A percentile compares a stretch with the other conserved stretches of the same genome.
Evolutionary conservation across 306 rosid genomes (phyloP).

Genomic region (Fagus crenata): DNA sequence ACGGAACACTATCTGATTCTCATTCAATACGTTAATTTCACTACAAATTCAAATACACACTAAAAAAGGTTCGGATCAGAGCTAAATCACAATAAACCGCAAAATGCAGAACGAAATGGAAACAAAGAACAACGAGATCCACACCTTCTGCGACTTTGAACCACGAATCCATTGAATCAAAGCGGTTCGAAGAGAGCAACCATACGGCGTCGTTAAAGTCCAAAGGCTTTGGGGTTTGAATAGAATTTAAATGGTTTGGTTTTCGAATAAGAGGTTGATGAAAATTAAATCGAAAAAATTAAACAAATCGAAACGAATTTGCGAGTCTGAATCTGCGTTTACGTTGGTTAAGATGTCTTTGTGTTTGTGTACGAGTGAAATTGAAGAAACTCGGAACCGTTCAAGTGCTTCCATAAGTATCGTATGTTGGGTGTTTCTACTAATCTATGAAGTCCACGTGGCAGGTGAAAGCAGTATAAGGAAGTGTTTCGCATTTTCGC

Average conservation of each 20-base stretch:
- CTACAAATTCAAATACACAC: slow-evolving; percentile 4
- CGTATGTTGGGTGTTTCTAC: background rate
- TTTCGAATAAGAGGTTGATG: background rate
- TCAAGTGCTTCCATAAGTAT: background rate
- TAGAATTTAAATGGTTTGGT: background rate
- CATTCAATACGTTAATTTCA: background rate
- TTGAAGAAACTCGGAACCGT: background rate
- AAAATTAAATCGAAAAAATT: background rate
- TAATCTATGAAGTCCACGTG: background rate
- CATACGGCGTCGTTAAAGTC: background rate
- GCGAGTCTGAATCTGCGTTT: background rate
- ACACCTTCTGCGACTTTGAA: slow-evolving; percentile 95
- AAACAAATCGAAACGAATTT: background rate
- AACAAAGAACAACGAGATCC: slow-evolving; percentile 29
- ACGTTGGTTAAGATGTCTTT: slow-evolving; percentile 1
- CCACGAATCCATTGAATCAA: slow-evolving; percentile 73
- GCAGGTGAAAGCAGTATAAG: background rate
- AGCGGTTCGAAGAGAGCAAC: slow-evolving; percentile 9
- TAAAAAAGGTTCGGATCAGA: slow-evolving; percentile 3
- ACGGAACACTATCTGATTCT: too few relatives aligned
- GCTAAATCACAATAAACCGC: slow-evolving; percentile 1
- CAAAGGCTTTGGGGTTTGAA: background rate
- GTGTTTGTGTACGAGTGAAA: slow-evolving; percentile 2
- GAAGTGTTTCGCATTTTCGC: too few relatives aligned
- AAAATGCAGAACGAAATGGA: background rate